Evolutionary conservation across 2,329 filamentous ascomycete species (phyloP), one percentile per base, ranked within the genome.

Genomic region (Colletotrichum lupini): DNA sequence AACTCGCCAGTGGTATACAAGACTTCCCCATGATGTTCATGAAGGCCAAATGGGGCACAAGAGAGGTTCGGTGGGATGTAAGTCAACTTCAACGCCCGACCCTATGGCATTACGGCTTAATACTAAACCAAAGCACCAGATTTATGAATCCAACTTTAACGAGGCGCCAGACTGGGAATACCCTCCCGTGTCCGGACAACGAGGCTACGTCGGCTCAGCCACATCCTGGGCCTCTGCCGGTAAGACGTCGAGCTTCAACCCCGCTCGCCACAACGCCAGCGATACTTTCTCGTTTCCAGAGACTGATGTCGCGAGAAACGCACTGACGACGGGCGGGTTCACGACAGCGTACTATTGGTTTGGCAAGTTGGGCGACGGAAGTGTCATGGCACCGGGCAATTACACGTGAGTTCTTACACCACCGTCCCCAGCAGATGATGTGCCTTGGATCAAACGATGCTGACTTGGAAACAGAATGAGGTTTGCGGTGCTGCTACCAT

Each of bases 121-220:
- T 2, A 49, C 26, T 53, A 12, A 71, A 26, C 35, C 46, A 35
- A 11, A 11, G 5, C 30, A 1, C 5, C n/a, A 76, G 74, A 84
- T 87, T 32, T 86, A 85, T 71, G 79, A 82, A 1, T 72, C 72
- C 7, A 76, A 77, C 22, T 87, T 82, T 79, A 78, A 78, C 1
- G 82, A 86, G 62, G 82, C 85, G 58, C 72, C 76, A 1, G 76
- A 82, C 53, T 87, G 85, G 85, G 68, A 78, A 5, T 86, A 85
- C 63, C 86, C 86, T 2, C 84, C 82, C 0, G 75, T 79, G 2
- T 74, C 80, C 1, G 84, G 84, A 19, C 65, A 81, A 53, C 77
- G 78, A 11, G 81, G 82, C 24, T 87, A 82, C 68, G 74, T 87
- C 64, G 85, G 86, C 30, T 83, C 84, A 0, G 83, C 84, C 1